These are phyloP conservation scores for Cercospora sp. DNA, from an alignment of 2,329 filamentous ascomycete species.

Conservation along the genomic window DNA sequence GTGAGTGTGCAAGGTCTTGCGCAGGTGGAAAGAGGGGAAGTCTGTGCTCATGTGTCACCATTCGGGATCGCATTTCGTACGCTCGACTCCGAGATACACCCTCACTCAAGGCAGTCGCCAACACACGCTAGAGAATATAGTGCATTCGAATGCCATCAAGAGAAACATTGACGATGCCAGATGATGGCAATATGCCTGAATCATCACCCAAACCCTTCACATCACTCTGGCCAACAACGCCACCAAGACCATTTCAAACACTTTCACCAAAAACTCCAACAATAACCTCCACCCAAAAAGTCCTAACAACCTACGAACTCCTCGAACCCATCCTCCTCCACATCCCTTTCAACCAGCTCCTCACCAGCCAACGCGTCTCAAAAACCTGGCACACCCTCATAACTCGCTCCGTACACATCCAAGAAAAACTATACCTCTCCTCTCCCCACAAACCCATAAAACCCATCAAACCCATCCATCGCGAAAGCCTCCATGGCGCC, in stretches of 20 bases:
- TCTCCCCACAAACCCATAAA: background rate
- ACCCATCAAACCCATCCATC: background rate
- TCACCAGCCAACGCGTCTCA: slow-evolving; percentile 11
- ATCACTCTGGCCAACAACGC: background rate
- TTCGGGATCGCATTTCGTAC: slow-evolving; percentile 1
- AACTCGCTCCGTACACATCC: slow-evolving; percentile 7
- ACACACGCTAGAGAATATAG: background rate
- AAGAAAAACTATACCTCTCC: slow-evolving; percentile 11
- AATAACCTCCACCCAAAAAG: background rate
- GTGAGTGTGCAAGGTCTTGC: background rate
- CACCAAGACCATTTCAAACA: background rate
- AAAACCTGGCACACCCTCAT: slow-evolving; percentile 12
- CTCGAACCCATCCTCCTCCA: slow-evolving; percentile 17
- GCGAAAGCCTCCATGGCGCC: slow-evolving; percentile 1
- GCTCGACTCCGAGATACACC: background rate
- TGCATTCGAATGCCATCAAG: background rate
- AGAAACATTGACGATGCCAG: background rate
- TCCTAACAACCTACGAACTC: slow-evolving; percentile 19
- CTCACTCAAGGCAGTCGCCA: background rate
- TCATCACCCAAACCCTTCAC: background rate
- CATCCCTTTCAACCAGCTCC: slow-evolving; percentile 12
- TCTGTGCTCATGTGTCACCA: background rate
- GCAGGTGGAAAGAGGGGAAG: slow-evolving; percentile 2
- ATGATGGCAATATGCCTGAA: background rate
- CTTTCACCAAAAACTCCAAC: background rate